These are phyloP conservation scores for Cercospora brassicicola DNA, from an alignment of 2,329 filamentous ascomycete species.

Conservation along the genomic window DNA sequence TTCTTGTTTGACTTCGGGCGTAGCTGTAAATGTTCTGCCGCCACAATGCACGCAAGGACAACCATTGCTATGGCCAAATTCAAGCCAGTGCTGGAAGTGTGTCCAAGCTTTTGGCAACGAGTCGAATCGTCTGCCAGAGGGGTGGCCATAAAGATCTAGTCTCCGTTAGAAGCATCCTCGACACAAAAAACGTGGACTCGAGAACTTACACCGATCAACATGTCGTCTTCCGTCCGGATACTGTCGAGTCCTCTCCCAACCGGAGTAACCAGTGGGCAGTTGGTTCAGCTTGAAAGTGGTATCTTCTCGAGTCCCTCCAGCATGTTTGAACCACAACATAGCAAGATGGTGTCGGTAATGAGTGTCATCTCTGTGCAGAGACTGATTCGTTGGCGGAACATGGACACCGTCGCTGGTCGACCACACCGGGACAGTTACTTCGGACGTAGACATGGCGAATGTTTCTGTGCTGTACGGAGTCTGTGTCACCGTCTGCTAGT, in stretches of 20 bases:
- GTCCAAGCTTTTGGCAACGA: conserved; percentile 57
- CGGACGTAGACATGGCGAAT: neutral
- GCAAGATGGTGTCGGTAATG: neutral
- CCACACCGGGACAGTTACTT: neutral
- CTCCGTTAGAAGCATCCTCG: neutral
- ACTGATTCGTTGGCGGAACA: neutral
- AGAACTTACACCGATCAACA: conserved; percentile 49
- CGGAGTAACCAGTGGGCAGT: conserved; percentile 7
- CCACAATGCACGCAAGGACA: conserved; percentile 56
- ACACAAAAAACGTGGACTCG: neutral
- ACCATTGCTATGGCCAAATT: conserved; percentile 42
- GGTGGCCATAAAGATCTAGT: conserved; percentile 57
- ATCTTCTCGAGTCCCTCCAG: neutral
- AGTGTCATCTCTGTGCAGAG: neutral
- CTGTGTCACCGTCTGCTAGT: no score
- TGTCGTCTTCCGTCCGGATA: conserved; percentile 30
- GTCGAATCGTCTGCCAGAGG: conserved; percentile 50
- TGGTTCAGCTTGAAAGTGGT: neutral
- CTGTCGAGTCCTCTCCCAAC: conserved; percentile 47
- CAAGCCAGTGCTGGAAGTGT: conserved; percentile 60
- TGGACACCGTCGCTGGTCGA: neutral
- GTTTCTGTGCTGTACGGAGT: no score
- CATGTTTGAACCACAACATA: neutral
- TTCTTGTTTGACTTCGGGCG: neutral
- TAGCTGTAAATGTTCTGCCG: conserved; percentile 7